Conservation (phyloP, 225 moss, liverwort and hornwort genomes). For the Antitrichia curtipendula region DNA sequence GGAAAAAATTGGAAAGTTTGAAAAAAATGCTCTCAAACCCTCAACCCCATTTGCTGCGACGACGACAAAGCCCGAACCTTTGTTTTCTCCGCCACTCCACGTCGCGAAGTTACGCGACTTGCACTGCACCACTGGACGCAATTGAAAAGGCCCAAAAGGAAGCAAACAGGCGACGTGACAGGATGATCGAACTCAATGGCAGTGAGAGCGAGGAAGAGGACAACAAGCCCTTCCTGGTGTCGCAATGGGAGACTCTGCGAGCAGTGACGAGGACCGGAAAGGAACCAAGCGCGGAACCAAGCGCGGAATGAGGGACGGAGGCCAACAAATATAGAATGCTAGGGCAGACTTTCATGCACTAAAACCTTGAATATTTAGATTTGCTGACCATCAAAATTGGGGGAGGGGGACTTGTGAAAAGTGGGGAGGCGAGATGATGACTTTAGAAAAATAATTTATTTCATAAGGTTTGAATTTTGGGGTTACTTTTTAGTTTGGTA, state of each 20-base stretch:
- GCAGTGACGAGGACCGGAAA: not conserved
- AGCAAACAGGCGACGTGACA: not conserved
- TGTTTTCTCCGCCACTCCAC: not conserved
- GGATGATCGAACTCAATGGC: not conserved
- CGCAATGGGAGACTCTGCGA: not conserved
- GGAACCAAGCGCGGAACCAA: not conserved
- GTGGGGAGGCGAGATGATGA: not conserved
- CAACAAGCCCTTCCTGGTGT: not conserved
- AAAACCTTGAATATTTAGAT: too few relatives aligned
- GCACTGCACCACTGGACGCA: not conserved
- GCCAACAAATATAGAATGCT: too few relatives aligned
- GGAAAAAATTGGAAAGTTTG: not conserved
- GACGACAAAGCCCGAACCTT: not conserved
- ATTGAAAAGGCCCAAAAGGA: not conserved
- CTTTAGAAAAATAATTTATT: accelerated
- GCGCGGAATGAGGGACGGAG: too few relatives aligned
- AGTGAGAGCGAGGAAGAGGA: not conserved
- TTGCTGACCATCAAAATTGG: too few relatives aligned
- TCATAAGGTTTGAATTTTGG: not conserved
- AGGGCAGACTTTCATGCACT: too few relatives aligned
- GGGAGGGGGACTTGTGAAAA: too few relatives aligned
- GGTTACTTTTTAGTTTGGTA: not conserved
- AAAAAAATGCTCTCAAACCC: not conserved
- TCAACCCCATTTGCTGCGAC: not conserved
- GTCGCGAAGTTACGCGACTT: not conserved